Percentiles rank a stretch among this genome's conserved stretches.
phyloP scores from a whole-genome alignment of 2,329 filamentous ascomycete genomes.

The Cladosporium halotolerans region DNA sequence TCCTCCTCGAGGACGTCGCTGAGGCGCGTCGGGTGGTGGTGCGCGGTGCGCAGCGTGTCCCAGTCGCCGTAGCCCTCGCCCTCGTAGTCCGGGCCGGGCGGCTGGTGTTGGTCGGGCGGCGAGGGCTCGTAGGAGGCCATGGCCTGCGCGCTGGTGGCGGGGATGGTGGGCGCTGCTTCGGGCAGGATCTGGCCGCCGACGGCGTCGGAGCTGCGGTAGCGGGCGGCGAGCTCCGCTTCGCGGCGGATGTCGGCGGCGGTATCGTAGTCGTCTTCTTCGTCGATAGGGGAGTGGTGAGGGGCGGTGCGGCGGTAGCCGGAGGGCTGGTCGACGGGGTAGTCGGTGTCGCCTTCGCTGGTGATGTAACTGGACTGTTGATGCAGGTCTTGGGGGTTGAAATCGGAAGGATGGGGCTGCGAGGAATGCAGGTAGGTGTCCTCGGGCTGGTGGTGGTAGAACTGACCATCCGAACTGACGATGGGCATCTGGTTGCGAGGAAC shows the following conservation, averaged over 20 bases:
- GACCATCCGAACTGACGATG: slow-evolving; percentile 17
- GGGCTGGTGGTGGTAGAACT: slow-evolving; percentile 43
- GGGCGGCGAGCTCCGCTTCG: slow-evolving; percentile 42
- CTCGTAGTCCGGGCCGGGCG: slow-evolving; percentile 28
- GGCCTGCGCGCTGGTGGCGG: slow-evolving; percentile 28
- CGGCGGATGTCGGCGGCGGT: slow-evolving; percentile 45
- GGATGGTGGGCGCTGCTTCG: slow-evolving; percentile 23
- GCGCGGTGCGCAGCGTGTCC: slow-evolving; percentile 61
- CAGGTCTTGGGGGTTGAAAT: slow-evolving; percentile 3
- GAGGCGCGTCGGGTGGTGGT: slow-evolving; percentile 81
- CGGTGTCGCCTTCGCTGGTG: slow-evolving; percentile 62
- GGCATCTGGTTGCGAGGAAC: slow-evolving; percentile 18
- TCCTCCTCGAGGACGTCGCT: slow-evolving; percentile 87
- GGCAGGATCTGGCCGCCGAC: slow-evolving; percentile 20
- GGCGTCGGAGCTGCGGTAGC: slow-evolving; percentile 35
- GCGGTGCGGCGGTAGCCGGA: slow-evolving; percentile 12
- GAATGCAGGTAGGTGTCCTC: slow-evolving; percentile 27
- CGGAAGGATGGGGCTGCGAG: slow-evolving; percentile 17
- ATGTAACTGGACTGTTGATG: slow-evolving; percentile 28
- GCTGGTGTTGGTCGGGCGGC: slow-evolving; percentile 10
- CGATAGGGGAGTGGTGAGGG: slow-evolving; percentile 13
- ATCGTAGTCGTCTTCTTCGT: slow-evolving; percentile 48
- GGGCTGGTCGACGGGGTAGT: slow-evolving; percentile 56
- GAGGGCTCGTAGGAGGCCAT: slow-evolving; percentile 26
- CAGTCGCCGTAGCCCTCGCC: slow-evolving; percentile 59